Conservation (phyloP, 1,284 basidiomycete species). For the Ustanciosporium gigantosporum region DNA sequence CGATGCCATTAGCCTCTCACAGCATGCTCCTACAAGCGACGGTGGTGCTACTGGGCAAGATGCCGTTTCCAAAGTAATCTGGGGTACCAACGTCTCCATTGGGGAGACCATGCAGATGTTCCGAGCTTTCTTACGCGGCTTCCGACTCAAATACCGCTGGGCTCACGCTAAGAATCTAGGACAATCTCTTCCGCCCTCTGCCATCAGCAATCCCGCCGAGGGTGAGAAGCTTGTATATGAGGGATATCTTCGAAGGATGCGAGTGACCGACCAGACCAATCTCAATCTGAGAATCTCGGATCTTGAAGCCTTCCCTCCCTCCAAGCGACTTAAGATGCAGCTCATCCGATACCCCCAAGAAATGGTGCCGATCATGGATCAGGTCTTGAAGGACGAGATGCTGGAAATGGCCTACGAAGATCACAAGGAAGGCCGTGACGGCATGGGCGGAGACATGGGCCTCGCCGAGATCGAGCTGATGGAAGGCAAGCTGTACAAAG, state of each 20-base stretch:
- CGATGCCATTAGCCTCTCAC: slow-evolving; percentile 65
- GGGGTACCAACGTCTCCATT: slow-evolving; percentile 93
- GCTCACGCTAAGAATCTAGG: slow-evolving; percentile 73
- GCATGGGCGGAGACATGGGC: slow-evolving; percentile 72
- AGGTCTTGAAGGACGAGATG: slow-evolving; percentile 78
- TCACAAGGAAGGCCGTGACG: slow-evolving; percentile 69
- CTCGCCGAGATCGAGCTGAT: slow-evolving; percentile 61
- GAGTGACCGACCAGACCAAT: slow-evolving; percentile 80
- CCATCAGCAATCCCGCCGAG: slow-evolving; percentile 33
- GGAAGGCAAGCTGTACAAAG: slow-evolving; percentile 75
- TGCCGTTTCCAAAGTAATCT: slow-evolving; percentile 79
- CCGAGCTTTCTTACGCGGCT: slow-evolving; percentile 83
- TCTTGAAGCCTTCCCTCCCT: slow-evolving; percentile 82
- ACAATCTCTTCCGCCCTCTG: slow-evolving; percentile 58
- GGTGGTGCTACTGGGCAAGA: slow-evolving; percentile 56
- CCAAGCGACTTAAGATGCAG: slow-evolving; percentile 70
- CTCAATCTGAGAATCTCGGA: slow-evolving; percentile 89
- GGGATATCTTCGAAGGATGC: slow-evolving; percentile 80
- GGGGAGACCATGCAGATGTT: slow-evolving; percentile 88
- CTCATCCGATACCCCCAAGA: slow-evolving; percentile 92
- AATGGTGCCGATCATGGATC: slow-evolving; percentile 94
- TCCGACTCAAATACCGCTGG: slow-evolving; percentile 89
- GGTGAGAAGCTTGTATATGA: slow-evolving; percentile 70
- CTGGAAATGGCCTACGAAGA: slow-evolving; percentile 68
- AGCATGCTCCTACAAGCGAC: slow-evolving; percentile 38